These are phyloP conservation scores for Chlorophyllum brunneum DNA, from an alignment of 768 basidiomycete genomes.

Conservation along the genomic window DNA sequence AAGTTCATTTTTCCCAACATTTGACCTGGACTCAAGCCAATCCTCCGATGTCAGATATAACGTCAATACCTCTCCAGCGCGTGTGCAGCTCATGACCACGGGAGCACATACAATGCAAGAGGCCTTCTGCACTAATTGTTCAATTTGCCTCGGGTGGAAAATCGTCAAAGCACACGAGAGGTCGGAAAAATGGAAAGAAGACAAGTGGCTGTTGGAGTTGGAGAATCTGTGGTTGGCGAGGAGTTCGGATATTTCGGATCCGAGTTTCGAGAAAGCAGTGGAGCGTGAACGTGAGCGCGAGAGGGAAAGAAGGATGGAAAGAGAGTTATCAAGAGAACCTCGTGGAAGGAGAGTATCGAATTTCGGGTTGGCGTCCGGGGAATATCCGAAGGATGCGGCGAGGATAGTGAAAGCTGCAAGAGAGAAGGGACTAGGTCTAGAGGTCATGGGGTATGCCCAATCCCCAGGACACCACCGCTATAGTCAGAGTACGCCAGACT, in stretches of 20 bases:
- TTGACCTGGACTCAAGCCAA: constrained; percentile 4
- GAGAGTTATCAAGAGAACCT: background rate
- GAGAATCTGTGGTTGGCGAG: constrained; percentile 33
- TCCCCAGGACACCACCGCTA: background rate
- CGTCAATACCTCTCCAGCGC: constrained; percentile 38
- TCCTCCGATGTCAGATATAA: constrained; percentile 37
- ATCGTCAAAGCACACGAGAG: constrained; percentile 53
- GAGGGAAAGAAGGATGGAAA: background rate
- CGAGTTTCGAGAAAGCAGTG: constrained; percentile 1
- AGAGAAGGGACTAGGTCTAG: constrained; percentile 36
- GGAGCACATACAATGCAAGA: constrained; percentile 63
- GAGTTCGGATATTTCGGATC: constrained; percentile 3
- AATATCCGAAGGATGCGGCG: constrained; percentile 14
- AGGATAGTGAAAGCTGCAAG: constrained; percentile 22
- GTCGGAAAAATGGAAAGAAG: constrained; percentile 63
- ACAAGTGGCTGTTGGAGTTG: constrained; percentile 54
- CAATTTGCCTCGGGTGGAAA: constrained; percentile 58
- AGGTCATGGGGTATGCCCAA: constrained; percentile 17
- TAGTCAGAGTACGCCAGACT: background rate
- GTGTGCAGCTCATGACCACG: constrained; percentile 56
- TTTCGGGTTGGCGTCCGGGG: constrained; percentile 20
- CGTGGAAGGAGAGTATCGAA: background rate
- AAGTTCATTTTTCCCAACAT: constrained; percentile 18
- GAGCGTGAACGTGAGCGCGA: background rate
- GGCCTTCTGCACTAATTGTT: constrained; percentile 46